A percentile compares a stretch with the other conserved stretches of the same genome.
Evolutionary conservation across 768 basidiomycete genomes (phyloP).

Genomic region (Tricholoma saponaceum): DNA sequence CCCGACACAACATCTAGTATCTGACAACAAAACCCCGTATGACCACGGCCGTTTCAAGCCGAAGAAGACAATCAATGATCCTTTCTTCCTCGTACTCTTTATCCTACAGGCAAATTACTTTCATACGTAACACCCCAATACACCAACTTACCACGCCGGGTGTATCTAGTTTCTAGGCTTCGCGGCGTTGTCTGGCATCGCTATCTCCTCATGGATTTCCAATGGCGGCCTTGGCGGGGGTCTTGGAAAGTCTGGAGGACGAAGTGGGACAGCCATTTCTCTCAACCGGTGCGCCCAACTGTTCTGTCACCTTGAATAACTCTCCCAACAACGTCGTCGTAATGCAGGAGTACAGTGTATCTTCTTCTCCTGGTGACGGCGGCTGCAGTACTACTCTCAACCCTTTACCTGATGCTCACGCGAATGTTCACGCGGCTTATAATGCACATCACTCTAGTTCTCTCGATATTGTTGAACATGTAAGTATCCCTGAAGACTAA

Average conservation of each 20-base stretch:
- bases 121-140: neutral
- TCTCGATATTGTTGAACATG: conserved; percentile 64
- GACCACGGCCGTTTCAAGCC: conserved; percentile 62
- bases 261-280: conserved; percentile 56
- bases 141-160: neutral
- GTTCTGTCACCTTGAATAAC: neutral
- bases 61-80: conserved; percentile 69
- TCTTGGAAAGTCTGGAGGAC: conserved; percentile 52
- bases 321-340: neutral
- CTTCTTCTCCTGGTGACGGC: conserved; percentile 74
- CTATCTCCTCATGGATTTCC: conserved; percentile 57
- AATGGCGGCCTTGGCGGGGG: conserved; percentile 72
- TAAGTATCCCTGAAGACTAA: conserved; percentile 27
- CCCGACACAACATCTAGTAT: conserved; percentile 17
- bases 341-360: conserved; percentile 64
- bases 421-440: conserved; percentile 70
- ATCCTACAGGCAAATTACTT: conserved; percentile 51
- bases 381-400: conserved; percentile 61
- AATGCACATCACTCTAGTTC: conserved; percentile 72
- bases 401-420: conserved; percentile 63
- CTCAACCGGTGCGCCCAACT: conserved; percentile 52
- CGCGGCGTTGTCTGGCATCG: conserved; percentile 61
- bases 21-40: conserved; percentile 48
- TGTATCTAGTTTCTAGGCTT: conserved; percentile 58
- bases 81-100: conserved; percentile 67